Evolutionary conservation across 257 asterid genomes (phyloP).

Genomic region (Salvia rosmarinus): DNA sequence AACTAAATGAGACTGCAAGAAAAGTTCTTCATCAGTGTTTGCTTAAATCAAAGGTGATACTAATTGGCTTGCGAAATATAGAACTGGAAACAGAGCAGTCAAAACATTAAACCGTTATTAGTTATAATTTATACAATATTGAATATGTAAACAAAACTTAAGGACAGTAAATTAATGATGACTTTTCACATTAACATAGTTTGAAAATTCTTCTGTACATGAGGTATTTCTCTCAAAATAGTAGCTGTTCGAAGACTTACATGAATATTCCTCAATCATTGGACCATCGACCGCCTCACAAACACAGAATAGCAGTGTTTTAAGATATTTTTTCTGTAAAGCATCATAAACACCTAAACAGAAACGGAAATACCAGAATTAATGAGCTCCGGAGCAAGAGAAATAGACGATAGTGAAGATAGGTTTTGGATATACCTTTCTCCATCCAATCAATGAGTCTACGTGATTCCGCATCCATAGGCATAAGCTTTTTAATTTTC

Average conservation of each 20-base stretch:
- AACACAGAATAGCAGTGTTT: slow-evolving; percentile 81
- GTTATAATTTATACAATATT: not conserved
- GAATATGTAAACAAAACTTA: not conserved
- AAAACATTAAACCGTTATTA: slow-evolving; percentile 9
- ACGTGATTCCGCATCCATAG: slow-evolving; percentile 96
- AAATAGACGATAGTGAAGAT: slow-evolving; percentile 20
- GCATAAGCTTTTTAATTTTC: slow-evolving; percentile 99
- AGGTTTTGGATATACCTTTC: slow-evolving; percentile 59
- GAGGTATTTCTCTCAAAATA: slow-evolving; percentile 14
- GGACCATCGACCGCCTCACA: slow-evolving; percentile 86
- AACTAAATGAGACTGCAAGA: slow-evolving; percentile 85
- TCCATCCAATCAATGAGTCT: slow-evolving; percentile 98
- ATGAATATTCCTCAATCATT: slow-evolving; percentile 89
- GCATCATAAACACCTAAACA: slow-evolving; percentile 90
- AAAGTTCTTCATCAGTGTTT: slow-evolving; percentile 32
- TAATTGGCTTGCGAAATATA: slow-evolving; percentile 16
- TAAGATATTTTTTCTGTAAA: slow-evolving; percentile 85
- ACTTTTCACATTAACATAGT: slow-evolving; percentile 9
- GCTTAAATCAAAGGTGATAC: slow-evolving; percentile 21
- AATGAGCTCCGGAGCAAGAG: slow-evolving; percentile 32
- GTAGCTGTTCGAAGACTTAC: slow-evolving; percentile 51
- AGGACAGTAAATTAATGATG: not conserved
- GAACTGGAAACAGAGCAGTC: slow-evolving; percentile 27
- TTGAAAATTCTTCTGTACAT: not conserved
- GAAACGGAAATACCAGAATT: slow-evolving; percentile 26